These are phyloP conservation scores for Aureobasidium sp. DNA, from an alignment of 2,329 filamentous ascomycete genomes.

Conservation along the genomic window DNA sequence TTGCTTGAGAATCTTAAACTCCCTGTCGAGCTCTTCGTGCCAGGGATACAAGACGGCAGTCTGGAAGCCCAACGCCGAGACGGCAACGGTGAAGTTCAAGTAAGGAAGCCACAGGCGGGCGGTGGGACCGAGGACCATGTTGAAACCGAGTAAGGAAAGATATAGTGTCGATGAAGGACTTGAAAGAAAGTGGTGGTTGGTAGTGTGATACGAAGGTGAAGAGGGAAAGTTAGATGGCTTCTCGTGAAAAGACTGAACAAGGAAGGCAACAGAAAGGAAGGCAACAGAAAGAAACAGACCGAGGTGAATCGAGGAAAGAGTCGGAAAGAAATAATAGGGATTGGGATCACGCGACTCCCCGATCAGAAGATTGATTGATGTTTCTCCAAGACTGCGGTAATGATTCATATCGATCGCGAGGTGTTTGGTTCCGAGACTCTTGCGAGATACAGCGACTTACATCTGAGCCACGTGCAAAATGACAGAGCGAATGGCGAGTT, in stretches of 20 bases:
- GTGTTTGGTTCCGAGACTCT: not conserved
- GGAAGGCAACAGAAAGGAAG: not conserved
- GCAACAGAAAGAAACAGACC: not conserved
- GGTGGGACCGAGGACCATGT: slow-evolving; percentile 16
- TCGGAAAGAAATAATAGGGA: not conserved
- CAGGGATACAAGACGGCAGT: slow-evolving; percentile 22
- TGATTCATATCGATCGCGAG: not conserved
- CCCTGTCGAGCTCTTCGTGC: slow-evolving; percentile 20
- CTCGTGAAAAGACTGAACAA: not conserved
- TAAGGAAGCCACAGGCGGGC: slow-evolving; percentile 18
- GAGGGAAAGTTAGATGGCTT: not conserved
- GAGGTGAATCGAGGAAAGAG: slow-evolving; percentile 5
- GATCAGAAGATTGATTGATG: not conserved
- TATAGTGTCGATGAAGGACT: too few relatives aligned
- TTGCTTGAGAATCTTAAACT: slow-evolving; percentile 17
- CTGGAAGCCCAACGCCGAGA: slow-evolving; percentile 20
- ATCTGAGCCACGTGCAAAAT: not conserved
- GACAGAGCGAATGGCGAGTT: too few relatives aligned
- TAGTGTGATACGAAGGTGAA: not conserved
- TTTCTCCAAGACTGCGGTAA: not conserved
- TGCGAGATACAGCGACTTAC: not conserved
- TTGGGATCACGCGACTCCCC: slow-evolving; percentile 3
- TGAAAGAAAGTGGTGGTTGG: not conserved
- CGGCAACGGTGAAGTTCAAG: slow-evolving; percentile 20
- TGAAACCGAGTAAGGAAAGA: too few relatives aligned